phyloP scores from a whole-genome alignment of 208 protist species.

The Acanthamoeba sp. region DNA sequence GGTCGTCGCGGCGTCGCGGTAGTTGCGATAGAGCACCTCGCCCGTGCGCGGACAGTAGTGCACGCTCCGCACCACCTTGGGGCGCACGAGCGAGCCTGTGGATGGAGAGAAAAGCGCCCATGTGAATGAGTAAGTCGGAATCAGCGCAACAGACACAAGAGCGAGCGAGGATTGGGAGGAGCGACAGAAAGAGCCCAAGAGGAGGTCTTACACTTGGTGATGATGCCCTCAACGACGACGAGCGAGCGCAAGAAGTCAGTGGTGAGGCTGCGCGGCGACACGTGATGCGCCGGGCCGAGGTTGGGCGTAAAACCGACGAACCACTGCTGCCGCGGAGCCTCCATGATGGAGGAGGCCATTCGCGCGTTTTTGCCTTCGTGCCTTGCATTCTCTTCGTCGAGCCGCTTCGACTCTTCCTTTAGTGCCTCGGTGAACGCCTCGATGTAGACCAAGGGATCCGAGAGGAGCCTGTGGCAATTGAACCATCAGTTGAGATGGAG shows the following conservation, averaged over 20 bases:
- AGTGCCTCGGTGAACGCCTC: constrained; percentile 34
- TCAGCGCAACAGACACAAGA: constrained; percentile 22
- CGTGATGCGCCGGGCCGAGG: constrained; percentile 27
- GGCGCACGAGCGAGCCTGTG: constrained; percentile 88
- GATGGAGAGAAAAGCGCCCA: not conserved
- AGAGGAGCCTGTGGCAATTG: not conserved
- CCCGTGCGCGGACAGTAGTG: constrained; percentile 97
- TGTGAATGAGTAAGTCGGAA: not conserved
- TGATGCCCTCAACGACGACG: constrained; percentile 95
- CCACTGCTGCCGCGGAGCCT: constrained; percentile 35
- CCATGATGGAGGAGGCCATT: constrained; percentile 24
- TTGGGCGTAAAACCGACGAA: constrained; percentile 52
- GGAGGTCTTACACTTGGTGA: constrained; percentile 98
- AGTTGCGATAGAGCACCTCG: constrained; percentile 93
- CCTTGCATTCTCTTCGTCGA: not conserved
- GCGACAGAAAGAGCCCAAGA: too few species aligned
- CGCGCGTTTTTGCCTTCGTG: not conserved
- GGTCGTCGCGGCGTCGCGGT: constrained; percentile 96
- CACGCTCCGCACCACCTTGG: constrained; percentile 94
- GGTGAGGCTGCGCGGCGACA: constrained; percentile 45
- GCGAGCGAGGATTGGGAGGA: not conserved
- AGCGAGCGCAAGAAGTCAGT: constrained; percentile 28
- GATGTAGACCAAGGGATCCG: constrained; percentile 6
- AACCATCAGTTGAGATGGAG: not conserved
- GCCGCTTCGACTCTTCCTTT: constrained; percentile 18